phyloP scores from a whole-genome alignment of 73 alveolate genomes.

The Urostyla sp. region DNA sequence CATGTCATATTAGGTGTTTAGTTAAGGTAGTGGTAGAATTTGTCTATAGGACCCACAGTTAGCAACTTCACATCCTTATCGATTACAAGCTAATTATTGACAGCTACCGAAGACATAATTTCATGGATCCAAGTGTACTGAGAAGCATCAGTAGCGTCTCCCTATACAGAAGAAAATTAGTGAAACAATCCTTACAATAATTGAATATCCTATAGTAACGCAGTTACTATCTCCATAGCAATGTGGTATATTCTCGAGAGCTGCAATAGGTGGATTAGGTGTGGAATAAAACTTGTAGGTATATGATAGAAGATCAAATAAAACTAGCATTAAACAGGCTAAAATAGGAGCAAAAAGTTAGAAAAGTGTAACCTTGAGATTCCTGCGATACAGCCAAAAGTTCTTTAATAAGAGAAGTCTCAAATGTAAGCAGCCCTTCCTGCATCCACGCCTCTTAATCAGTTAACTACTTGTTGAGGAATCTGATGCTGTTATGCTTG shows the following conservation, averaged over 20 bases:
- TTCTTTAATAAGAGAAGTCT: conserved; percentile 5
- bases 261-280: neutral
- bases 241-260: neutral
- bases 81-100: conserved; percentile 11
- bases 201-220: conserved; percentile 79
- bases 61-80: conserved; percentile 56
- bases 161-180: neutral
- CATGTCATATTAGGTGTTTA: conserved; percentile 51
- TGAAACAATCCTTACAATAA: conserved; percentile 61
- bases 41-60: conserved; percentile 37
- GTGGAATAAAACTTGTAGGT: neutral
- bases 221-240: conserved; percentile 62
- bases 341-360: neutral
- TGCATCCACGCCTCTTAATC: conserved; percentile 15
- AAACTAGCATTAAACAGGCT: neutral
- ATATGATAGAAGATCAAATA: neutral
- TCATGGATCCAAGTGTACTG: conserved; percentile 58
- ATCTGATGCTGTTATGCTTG: too few species aligned
- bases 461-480: too few species aligned
- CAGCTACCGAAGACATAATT: conserved; percentile 53
- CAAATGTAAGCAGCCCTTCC: neutral
- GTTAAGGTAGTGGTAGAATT: conserved; percentile 34
- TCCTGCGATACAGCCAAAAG: conserved; percentile 10
- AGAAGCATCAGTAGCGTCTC: neutral
- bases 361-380: neutral